These are phyloP conservation scores for Penicillium silybi DNA, from an alignment of 495 filamentous ascomycete genomes.

Conservation along the genomic window DNA sequence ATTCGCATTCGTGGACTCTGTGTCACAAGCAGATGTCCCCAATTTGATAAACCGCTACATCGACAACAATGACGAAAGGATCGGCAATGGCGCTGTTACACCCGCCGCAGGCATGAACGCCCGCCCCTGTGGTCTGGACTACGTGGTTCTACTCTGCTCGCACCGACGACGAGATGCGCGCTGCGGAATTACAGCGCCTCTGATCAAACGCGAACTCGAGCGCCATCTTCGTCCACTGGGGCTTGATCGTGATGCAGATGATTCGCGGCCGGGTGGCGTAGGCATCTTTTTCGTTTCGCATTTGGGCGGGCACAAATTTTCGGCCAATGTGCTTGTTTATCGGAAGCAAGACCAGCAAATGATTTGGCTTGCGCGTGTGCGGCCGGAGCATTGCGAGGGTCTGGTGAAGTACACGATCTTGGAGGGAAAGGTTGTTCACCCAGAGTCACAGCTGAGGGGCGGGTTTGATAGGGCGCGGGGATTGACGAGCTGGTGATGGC, in stretches of 20 bases:
- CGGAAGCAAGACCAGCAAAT: slow-evolving; percentile 70
- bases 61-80: slow-evolving; percentile 60
- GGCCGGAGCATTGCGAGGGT: slow-evolving; percentile 89
- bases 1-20: slow-evolving; percentile 78
- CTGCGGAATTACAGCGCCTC: slow-evolving; percentile 86
- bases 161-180: slow-evolving; percentile 88
- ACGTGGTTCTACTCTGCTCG: slow-evolving; percentile 89
- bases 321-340: slow-evolving; percentile 88
- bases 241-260: slow-evolving; percentile 79
- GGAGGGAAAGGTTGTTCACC: slow-evolving; percentile 91
- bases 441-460: slow-evolving; percentile 75
- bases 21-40: slow-evolving; percentile 64
- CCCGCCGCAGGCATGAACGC: slow-evolving; percentile 33
- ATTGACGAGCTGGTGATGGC: slow-evolving; percentile 81
- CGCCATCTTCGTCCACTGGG: slow-evolving; percentile 81
- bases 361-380: slow-evolving; percentile 87
- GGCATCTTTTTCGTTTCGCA: slow-evolving; percentile 95
- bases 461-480: slow-evolving; percentile 80
- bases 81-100: slow-evolving; percentile 43
- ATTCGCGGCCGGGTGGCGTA: slow-evolving; percentile 79
- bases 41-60: slow-evolving; percentile 65
- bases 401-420: slow-evolving; percentile 84
- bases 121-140: slow-evolving; percentile 71
- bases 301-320: slow-evolving; percentile 92
- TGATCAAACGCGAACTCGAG: slow-evolving; percentile 81